Evolutionary conservation across 2,329 filamentous ascomycete genomes (phyloP), one percentile per base, ranked within the genome.

Genomic region (Aspergillus brunneoviolaceus): DNA sequence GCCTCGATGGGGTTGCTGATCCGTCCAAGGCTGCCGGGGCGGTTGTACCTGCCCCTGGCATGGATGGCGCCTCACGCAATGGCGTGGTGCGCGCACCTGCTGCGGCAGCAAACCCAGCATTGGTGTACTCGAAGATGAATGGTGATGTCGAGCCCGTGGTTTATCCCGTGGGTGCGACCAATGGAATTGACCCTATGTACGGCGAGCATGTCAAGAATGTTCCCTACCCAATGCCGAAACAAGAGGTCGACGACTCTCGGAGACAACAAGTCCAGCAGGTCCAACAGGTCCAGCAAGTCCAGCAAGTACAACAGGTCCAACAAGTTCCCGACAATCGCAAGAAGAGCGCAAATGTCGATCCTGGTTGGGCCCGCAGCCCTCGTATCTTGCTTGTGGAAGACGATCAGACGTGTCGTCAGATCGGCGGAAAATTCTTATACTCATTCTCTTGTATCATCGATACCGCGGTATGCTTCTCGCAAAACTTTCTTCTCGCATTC

Each of bases 151-250:
- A 90, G 62, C 84, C 83, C 64, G 85, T 96, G 57, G 92, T 97
- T 10, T 98, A 97, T 72, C 93, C 94, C 0, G 92, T 96, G 16
- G 93, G 93, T 19, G 87, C 92, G 65, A 95, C 89, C 0, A 91
- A 96, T 65, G 93, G 93, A 56, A 97, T 97, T 66, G 93, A 97
- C 72, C 93, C 94, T 1, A 95, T 96, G 83, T 93, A 94, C 72
- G 89, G 91, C 67, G 93, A 97, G 69, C 92, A 97, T 71, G 92
- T 97, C 71, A 87, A 94, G 78, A 96, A 96, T 73, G 96, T 97
- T 58, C 92, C 93, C 0, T 98, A 96, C 72, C 83, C 89, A 9
- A 81, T 91, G 77, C 91, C 90, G 2, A 91, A 89, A 66, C 67
- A 68, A 45, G 81, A 83, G 5, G 69, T 80, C 16, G 84, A 87